Evolutionary conservation across 306 rosid species (phyloP).

Genomic region (Malus sieversii): DNA sequence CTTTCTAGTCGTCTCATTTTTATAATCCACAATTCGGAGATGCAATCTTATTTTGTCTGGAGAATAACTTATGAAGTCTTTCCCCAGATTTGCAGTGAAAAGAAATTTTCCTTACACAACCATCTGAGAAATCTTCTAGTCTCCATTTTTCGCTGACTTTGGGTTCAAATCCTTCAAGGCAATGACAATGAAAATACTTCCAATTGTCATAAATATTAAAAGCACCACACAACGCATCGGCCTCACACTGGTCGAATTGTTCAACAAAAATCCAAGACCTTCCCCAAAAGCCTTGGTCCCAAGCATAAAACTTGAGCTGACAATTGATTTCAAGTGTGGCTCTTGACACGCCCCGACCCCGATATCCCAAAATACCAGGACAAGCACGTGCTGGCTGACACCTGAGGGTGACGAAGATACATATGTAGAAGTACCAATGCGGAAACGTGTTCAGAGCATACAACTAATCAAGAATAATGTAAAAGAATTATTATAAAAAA

Average conservation of each 20-base stretch:
- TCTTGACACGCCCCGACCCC: neutral
- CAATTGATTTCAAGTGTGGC: neutral
- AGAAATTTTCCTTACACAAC: neutral
- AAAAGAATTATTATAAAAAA: too few relatives aligned
- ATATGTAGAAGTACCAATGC: too few relatives aligned
- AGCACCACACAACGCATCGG: neutral
- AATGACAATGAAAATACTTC: neutral
- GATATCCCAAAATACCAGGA: too few relatives aligned
- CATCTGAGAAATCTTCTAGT: neutral
- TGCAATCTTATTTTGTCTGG: neutral
- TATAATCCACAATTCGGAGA: neutral
- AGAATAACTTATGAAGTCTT: too few relatives aligned
- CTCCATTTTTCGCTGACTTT: neutral
- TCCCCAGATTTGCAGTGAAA: neutral
- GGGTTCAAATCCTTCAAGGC: conserved; percentile 1
- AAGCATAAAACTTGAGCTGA: neutral
- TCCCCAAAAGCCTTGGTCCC: neutral
- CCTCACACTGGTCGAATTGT: neutral
- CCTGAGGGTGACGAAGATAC: too few relatives aligned
- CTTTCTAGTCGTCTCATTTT: neutral
- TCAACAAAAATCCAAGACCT: neutral
- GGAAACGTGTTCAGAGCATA: too few relatives aligned
- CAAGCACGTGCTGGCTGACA: too few relatives aligned
- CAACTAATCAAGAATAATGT: too few relatives aligned
- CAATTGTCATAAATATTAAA: neutral